A percentile compares a stretch with the other conserved stretches of the same genome.
Evolutionary conservation across 176 grass and related monocot species (phyloP).

Genomic region (Canna indica): DNA sequence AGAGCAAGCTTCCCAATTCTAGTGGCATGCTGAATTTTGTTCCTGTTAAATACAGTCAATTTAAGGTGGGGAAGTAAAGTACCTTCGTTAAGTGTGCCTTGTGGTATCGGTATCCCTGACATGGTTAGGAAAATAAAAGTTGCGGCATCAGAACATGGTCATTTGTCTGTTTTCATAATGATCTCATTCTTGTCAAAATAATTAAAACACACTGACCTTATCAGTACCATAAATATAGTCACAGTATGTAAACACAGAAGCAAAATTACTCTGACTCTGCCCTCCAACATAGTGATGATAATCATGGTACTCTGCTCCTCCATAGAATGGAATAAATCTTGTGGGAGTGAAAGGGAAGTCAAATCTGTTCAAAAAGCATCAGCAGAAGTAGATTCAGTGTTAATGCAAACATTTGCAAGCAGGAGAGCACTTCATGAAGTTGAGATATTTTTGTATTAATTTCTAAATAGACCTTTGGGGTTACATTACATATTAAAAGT

Average conservation of each 20-base stretch:
- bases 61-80: constrained; percentile 8
- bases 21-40: neutral
- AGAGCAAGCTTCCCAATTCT: neutral
- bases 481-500: too few relatives aligned
- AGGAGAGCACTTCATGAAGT: neutral
- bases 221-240: constrained; percentile 93
- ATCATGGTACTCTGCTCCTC: constrained; percentile 95
- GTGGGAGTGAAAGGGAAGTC: constrained; percentile 82
- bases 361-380: constrained; percentile 39
- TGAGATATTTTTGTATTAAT: neutral
- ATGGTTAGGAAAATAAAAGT: neutral
- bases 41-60: neutral
- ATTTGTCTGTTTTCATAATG: neutral
- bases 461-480: too few relatives aligned
- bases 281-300: constrained; percentile 96
- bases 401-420: neutral
- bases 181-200: constrained; percentile 9
- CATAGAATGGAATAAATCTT: constrained; percentile 95
- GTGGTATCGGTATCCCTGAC: constrained; percentile 89
- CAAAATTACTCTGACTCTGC: constrained; percentile 92
- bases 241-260: constrained; percentile 95
- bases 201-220: constrained; percentile 38
- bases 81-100: constrained; percentile 72
- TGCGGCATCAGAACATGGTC: neutral
- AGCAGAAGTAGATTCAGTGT: neutral